These are phyloP conservation scores for Monilinia polystroma DNA, from an alignment of 2,329 filamentous ascomycete species.

Conservation along the genomic window DNA sequence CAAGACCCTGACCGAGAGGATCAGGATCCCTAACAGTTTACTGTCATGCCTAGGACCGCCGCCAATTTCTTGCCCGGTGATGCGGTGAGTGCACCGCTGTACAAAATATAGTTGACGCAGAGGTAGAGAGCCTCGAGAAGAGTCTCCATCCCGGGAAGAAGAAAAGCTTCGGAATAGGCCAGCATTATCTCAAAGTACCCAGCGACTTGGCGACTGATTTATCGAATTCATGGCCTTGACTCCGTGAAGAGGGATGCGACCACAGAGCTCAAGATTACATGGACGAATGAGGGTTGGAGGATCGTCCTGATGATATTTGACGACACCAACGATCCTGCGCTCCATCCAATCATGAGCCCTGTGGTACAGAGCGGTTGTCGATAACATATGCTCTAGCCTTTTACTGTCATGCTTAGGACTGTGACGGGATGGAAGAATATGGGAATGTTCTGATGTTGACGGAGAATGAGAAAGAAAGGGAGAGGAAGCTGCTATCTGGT, in stretches of 20 bases:
- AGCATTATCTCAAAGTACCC: too few relatives aligned
- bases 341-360: background rate
- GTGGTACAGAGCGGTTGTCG: background rate
- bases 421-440: background rate
- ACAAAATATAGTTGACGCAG: background rate
- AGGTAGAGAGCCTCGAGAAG: background rate
- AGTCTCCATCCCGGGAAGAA: too few relatives aligned
- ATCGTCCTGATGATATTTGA: too few relatives aligned
- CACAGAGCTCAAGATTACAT: too few relatives aligned
- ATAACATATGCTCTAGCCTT: background rate
- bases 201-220: too few relatives aligned
- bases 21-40: background rate
- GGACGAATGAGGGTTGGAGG: too few relatives aligned
- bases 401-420: conserved; percentile 1
- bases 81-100: background rate
- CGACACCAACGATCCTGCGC: too few relatives aligned
- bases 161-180: too few relatives aligned
- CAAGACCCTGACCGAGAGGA: background rate
- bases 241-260: too few relatives aligned
- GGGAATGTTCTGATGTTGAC: background rate
- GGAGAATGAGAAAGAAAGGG: background rate
- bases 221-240: too few relatives aligned
- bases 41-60: background rate
- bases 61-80: background rate
- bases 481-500: too few relatives aligned